A percentile compares a stretch with the other conserved stretches of the same genome.
phyloP scores from a whole-genome alignment of 2,329 filamentous ascomycete genomes.

The Fusarium sp. region DNA sequence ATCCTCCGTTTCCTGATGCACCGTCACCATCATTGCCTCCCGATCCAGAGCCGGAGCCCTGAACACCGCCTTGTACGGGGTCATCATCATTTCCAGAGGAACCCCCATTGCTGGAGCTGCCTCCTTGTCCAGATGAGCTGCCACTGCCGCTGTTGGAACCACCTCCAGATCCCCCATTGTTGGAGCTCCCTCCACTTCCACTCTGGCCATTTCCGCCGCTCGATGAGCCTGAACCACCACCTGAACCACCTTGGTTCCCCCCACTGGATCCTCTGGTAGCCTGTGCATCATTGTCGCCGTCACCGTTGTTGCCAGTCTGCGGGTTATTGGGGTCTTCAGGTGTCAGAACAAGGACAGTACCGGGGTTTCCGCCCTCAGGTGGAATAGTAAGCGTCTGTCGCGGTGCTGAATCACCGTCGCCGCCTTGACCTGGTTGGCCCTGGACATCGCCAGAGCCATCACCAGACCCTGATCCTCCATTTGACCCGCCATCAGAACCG shows the following conservation, averaged over 20 bases:
- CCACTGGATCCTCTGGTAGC: not conserved
- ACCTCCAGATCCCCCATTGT: not conserved
- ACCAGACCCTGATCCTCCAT: not conserved
- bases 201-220: not conserved
- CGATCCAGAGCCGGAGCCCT: not conserved
- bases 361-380: constrained; percentile 10
- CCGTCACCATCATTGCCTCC: not conserved
- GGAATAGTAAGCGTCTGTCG: constrained; percentile 20
- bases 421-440: not conserved
- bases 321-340: not conserved
- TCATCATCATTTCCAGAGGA: not conserved
- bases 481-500: not conserved
- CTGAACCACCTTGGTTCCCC: not conserved
- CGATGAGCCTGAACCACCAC: not conserved
- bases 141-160: not conserved
- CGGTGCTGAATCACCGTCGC: not conserved
- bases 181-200: not conserved
- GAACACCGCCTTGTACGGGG: not conserved
- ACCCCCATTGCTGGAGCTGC: not conserved
- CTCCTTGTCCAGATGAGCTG: not conserved
- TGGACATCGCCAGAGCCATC: not conserved
- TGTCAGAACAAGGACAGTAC: constrained; percentile 21
- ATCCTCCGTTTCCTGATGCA: not conserved
- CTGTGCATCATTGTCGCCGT: not conserved
- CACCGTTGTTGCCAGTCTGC: not conserved